Evolutionary conservation across 768 basidiomycete genomes (phyloP), one percentile per base, ranked within the genome.

Genomic region (Phlebiopsis flavidoalba): DNA sequence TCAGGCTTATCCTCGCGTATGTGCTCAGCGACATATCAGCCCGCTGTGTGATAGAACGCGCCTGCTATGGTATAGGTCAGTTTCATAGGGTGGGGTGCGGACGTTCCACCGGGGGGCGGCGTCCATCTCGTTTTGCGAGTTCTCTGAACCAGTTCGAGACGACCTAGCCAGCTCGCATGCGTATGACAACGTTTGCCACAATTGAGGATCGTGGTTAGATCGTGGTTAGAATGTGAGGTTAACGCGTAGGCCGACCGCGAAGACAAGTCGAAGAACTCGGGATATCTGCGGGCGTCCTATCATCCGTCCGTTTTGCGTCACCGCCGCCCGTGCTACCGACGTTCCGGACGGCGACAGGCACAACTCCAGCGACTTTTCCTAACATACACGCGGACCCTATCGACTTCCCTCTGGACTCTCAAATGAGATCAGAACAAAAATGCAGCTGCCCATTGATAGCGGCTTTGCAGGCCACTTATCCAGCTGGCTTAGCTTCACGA

Each of bases 31-130:
- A 76, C 77, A 73, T 90, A 91, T 63, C 76, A n/a, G 78, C 3
- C 85, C 86, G 65, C 87, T 89, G 71, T 88, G 88, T 37, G 87
- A 80, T n/a, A n/a, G 87, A 87, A 43, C 83, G n/a, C 83, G 21
- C 79, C 78, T 0, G 79, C 79, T 36, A 91, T 83, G 0, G 79
- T 74, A 62, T 85, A 89, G n/a, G 67, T 35, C n/a, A 79, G 64
- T 2, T 67, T 22, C n/a, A 71, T 72, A n/a, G 10, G 61, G 21
- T 11, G 69, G 47, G 15, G 63, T n/a, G 52, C 35, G 8, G 50
- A 31, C 26, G 26, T 3, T 31, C 26, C 6, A 31, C 26, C 26
- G n/a, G n/a, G 37, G 37, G 37, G 14, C 14, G 14, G 40, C 12
- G 17, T 43, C 40, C 40, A 43, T 43, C 3, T 43, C 40, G 40